Percentiles rank a stretch among this genome's conserved stretches.
Conservation (phyloP, 208 protist genomes). For the Kentomonas sorsogonicus region DNA sequence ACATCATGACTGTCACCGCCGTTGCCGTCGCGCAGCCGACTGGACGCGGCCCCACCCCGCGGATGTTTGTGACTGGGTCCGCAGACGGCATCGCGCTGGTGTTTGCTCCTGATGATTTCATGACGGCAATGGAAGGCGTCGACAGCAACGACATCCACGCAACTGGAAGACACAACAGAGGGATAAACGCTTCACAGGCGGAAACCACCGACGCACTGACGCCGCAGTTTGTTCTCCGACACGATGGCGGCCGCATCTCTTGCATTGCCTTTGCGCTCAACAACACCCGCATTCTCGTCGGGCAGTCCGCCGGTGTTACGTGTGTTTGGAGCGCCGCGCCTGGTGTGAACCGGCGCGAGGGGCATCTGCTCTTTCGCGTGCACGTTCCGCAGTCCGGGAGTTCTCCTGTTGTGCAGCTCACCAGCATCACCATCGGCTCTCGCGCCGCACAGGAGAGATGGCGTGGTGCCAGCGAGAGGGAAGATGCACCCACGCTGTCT, state of each 20-base stretch:
- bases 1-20: slow-evolving; percentile 50
- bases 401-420: slow-evolving; percentile 53
- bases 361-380: slow-evolving; percentile 48
- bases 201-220: too few species aligned
- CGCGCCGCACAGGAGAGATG: too few species aligned
- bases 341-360: slow-evolving; percentile 47
- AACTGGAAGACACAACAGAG: too few species aligned
- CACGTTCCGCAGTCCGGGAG: slow-evolving; percentile 28
- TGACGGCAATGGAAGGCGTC: not conserved
- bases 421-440: not conserved
- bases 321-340: slow-evolving; percentile 73
- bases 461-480: too few species aligned
- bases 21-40: slow-evolving; percentile 38
- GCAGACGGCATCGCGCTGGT: slow-evolving; percentile 58
- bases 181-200: too few species aligned
- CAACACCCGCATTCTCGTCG: slow-evolving; percentile 60
- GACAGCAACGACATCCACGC: too few species aligned
- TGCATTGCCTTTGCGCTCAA: slow-evolving; percentile 34
- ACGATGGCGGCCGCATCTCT: slow-evolving; percentile 49
- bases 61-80: slow-evolving; percentile 61
- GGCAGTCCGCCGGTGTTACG: slow-evolving; percentile 45
- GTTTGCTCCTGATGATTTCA: slow-evolving; percentile 20
- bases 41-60: too few species aligned
- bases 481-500: too few species aligned
- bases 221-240: slow-evolving; percentile 36